Conservation (phyloP, 2,329 filamentous ascomycete species). For the Sarocladiaceae sp. region DNA sequence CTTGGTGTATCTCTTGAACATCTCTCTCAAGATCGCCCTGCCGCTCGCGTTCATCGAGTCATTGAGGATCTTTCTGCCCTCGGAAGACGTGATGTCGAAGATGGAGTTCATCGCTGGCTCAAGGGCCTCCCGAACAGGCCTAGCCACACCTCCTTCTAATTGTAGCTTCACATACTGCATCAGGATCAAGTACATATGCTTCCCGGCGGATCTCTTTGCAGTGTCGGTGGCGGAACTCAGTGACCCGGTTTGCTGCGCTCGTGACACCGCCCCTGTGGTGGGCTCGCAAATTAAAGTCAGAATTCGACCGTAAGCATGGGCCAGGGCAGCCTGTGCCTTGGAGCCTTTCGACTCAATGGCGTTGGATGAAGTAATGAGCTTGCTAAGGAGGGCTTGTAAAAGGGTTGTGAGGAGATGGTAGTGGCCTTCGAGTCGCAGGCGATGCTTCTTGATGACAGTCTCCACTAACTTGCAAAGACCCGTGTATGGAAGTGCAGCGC, state of each 20-base stretch:
- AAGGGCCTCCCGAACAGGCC: constrained; percentile 46
- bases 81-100: constrained; percentile 50
- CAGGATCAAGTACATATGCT: constrained; percentile 55
- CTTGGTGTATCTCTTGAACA: constrained; percentile 54
- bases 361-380: constrained; percentile 36
- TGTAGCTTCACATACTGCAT: constrained; percentile 56
- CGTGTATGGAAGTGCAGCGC: constrained; percentile 31
- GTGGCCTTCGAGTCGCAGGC: constrained; percentile 55
- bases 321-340: constrained; percentile 21
- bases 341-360: constrained; percentile 12
- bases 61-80: constrained; percentile 49
- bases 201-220: constrained; percentile 54
- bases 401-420: constrained; percentile 51
- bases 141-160: constrained; percentile 46
- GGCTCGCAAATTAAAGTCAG: constrained; percentile 55
- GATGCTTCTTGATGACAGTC: constrained; percentile 51
- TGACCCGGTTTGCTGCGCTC: constrained; percentile 33
- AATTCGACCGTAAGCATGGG: constrained; percentile 46
- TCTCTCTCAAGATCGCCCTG: constrained; percentile 49
- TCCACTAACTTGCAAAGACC: constrained; percentile 49
- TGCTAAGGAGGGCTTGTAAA: constrained; percentile 49
- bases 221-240: constrained; percentile 56
- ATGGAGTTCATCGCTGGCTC: constrained; percentile 53
- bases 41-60: constrained; percentile 55
- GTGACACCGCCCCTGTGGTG: constrained; percentile 47